phyloP scores from a whole-genome alignment of 306 rosid genomes.

The Quercus aquifolioides region DNA sequence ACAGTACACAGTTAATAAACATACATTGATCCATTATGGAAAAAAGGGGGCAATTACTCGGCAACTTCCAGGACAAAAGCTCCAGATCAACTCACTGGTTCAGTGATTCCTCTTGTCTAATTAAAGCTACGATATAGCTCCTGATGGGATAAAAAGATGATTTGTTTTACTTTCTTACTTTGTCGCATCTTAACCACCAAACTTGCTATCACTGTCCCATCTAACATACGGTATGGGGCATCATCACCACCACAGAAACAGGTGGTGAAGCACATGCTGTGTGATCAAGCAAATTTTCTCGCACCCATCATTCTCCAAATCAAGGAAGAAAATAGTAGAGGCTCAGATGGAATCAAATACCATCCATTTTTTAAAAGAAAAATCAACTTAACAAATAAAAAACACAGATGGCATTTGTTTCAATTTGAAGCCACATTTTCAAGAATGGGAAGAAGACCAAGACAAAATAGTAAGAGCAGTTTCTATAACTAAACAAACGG shows the following conservation, averaged over 20 bases:
- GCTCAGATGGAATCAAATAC: slow-evolving; percentile 7
- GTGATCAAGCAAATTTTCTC: neutral
- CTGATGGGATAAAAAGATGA: too few relatives aligned
- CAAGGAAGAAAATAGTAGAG: neutral
- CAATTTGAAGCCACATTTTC: slow-evolving; percentile 27
- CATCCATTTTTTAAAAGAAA: neutral
- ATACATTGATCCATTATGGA: too few relatives aligned
- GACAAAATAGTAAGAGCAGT: slow-evolving; percentile 35
- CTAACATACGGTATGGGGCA: too few relatives aligned
- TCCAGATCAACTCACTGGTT: too few relatives aligned
- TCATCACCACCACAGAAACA: neutral
- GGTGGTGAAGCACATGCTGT: neutral
- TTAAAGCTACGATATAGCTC: too few relatives aligned
- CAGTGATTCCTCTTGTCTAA: too few relatives aligned
- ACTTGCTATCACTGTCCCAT: too few relatives aligned
- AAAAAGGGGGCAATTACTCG: too few relatives aligned
- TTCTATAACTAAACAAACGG: slow-evolving; percentile 65
- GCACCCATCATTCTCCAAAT: neutral
- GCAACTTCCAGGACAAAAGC: too few relatives aligned
- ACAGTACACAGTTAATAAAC: too few relatives aligned
- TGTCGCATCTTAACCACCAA: too few relatives aligned
- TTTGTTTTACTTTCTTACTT: too few relatives aligned
- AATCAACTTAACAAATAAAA: neutral
- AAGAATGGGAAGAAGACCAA: slow-evolving; percentile 19
- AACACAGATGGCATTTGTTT: slow-evolving; percentile 18